Evolutionary conservation across 169 alveolate genomes (phyloP).

Genomic region (Cryptosporidium meleagridis): DNA sequence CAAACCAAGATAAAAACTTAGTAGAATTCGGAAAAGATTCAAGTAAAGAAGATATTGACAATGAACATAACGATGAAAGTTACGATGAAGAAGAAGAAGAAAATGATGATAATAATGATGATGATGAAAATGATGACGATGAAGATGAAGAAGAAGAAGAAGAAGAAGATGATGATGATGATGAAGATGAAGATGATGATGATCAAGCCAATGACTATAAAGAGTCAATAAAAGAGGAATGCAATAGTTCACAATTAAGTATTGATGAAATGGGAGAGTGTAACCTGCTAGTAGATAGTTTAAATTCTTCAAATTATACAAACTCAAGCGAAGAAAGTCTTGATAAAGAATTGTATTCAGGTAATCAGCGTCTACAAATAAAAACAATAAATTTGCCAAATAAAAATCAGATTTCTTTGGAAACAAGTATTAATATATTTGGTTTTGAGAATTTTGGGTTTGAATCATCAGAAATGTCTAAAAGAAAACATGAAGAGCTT

Average conservation of each 20-base stretch:
- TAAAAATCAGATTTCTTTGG: conserved; percentile 1
- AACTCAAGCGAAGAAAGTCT: background rate
- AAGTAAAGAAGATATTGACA: background rate
- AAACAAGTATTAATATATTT: conserved; percentile 26
- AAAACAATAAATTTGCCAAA: background rate
- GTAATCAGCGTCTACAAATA: background rate
- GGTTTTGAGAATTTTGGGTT: conserved; percentile 42
- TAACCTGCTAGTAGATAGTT: background rate
- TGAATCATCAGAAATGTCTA: background rate
- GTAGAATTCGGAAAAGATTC: background rate
- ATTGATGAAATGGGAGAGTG: background rate
- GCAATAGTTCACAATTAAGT: background rate
- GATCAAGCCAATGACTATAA: background rate
- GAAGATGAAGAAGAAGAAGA: background rate
- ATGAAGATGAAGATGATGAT: background rate
- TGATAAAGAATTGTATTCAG: background rate
- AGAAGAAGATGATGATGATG: background rate
- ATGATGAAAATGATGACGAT: background rate
- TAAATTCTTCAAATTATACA: background rate
- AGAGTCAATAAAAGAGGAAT: background rate
- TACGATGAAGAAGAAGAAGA: background rate
- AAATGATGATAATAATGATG: background rate
- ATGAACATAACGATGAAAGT: background rate
- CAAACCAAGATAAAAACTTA: background rate
- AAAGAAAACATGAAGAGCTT: conserved; percentile 7